Evolutionary conservation across 108 stramenopile species (phyloP), one percentile per base, ranked within the genome.

Genomic region (Mediolabrus comicus): DNA sequence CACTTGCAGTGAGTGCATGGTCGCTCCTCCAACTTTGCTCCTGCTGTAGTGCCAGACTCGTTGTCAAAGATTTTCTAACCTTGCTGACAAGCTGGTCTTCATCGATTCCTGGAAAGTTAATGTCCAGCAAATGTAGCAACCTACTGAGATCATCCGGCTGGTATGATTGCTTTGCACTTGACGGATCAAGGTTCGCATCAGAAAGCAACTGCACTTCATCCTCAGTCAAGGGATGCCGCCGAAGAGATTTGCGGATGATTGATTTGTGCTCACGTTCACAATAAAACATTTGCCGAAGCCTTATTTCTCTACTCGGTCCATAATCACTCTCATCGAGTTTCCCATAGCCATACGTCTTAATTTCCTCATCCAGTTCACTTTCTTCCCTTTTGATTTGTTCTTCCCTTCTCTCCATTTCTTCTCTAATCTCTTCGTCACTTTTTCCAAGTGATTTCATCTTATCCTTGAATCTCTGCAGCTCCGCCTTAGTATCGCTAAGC

Each of bases 281-380:
- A 39, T 74, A 79, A 66, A 79, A 79, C 77, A 79, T 79, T 35
- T 79, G 77, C 22, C 71, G 65, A 12, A n/a, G 66, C 5, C 59
- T 66, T 34, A 79, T 62, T n/a, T 79, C 77, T 52, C 51, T 27
- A 2, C 34, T 33, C 17, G 49, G 53, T 0, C 35, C 77, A 34
- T 60, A 66, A 19, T 61, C 58, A 61, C 62, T 41, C 25, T 68
- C 77, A 3, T 49, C 46, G 5, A 22, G 7, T 9, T 24, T 59
- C 36, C 65, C 72, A 29, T 68, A 56, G 13, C 77, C 77, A 68
- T 35, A 59, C 0, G 53, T 14, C 38, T 74, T 41, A 62, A 79
- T 79, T 3, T 72, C 77, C 2, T 8, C 24, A 46, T 79, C 65
- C 38, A 73, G 62, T 24, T 73, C 77, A 46, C 61, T 43, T 39